A percentile compares a stretch with the other conserved stretches of the same genome.
Evolutionary conservation across 805 yeast genomes (phyloP).

Genomic region (Hanseniaspora occidentalis): DNA sequence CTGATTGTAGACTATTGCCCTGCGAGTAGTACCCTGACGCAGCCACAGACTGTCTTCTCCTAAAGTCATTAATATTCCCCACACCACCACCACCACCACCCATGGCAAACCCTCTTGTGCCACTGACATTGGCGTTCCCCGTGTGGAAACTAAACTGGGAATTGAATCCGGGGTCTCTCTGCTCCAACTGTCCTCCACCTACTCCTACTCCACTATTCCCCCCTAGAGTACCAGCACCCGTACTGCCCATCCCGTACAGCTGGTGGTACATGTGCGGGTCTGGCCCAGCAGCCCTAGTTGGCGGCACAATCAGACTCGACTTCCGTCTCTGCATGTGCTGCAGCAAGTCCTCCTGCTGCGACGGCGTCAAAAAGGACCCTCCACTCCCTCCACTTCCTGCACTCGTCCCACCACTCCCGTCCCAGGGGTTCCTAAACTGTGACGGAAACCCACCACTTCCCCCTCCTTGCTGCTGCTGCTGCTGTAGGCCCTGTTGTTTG

Average conservation of each 20-base stretch:
- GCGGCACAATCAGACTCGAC: constrained; percentile 28
- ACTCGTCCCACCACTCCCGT: neutral
- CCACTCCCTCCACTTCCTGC: neutral
- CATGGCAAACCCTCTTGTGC: too few species aligned
- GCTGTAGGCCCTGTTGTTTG: too few species aligned
- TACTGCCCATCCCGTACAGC: neutral
- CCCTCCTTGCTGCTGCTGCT: constrained; percentile 1
- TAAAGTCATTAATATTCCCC: neutral
- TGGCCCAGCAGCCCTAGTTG: constrained; percentile 29
- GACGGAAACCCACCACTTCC: neutral
- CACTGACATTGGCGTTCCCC: too few species aligned
- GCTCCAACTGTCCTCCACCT: constrained; percentile 8
- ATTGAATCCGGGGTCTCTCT: neutral
- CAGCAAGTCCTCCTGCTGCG: neutral
- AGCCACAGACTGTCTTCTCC: constrained; percentile 11
- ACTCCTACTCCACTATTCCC: too few species aligned
- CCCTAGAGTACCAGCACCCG: neutral
- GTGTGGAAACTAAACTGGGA: neutral
- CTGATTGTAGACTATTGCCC: too few species aligned
- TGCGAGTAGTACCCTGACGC: constrained; percentile 8
- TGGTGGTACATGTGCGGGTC: neutral
- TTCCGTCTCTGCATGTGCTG: constrained; percentile 15
- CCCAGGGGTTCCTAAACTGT: neutral
- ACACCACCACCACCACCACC: neutral
- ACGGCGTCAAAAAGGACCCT: neutral